Base-by-base conservation (phyloP, 768 basidiomycete genomes). In the Kwoniella mangroviensis region DNA sequence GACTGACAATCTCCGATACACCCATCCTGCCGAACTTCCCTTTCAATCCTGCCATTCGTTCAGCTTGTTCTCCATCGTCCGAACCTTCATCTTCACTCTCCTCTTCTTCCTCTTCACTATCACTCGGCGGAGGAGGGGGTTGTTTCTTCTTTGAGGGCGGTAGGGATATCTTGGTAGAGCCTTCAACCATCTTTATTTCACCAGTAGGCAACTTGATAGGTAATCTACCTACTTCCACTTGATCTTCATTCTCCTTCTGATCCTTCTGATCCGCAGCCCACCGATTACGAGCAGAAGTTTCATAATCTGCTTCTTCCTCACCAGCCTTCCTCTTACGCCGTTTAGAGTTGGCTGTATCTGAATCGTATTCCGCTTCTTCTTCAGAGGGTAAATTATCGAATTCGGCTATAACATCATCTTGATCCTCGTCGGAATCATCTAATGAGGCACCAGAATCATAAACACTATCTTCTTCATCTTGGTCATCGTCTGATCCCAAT, bases 201-300 rank as follows among this genome's bases (percentile, higher is more conserved):
- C 95, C 95, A 72, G 91, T 87, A 2, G 90, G 86, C 2, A 96
- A 86, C 83, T 97, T 98, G 78, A 96, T 94, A 11, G 95, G 93
- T 40, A 96, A 85, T 70, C 81, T 64, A 56, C 79, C 76, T 15
- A 84, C 83, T 54, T 82, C 79, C 1, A 81, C 77, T 17, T 73
- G 63, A 61, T 78, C 76, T 22, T 61, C 70, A 21, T 78, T 72
- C 3, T 61, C 73, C 24, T 73, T 57, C 17, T 63, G 54, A 9
- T 49, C 52, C 17, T 62, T 45, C 24, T 67, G 52, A 0, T 63
- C n/a, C 43, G 73, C 58, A 9, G 69, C 62, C 78, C 79, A 77
- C 42, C 73, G 60, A 26, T 67, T 55, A 17, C 90, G 86, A 60
- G 87, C 85, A 57, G 91, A 85, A 56, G 85, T 86, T 68, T 86